Percentiles rank a stretch among this genome's conserved stretches.
These are phyloP conservation scores for Xylogone sp. DNA, from an alignment of 2,329 filamentous ascomycete genomes.

Conservation along the genomic window DNA sequence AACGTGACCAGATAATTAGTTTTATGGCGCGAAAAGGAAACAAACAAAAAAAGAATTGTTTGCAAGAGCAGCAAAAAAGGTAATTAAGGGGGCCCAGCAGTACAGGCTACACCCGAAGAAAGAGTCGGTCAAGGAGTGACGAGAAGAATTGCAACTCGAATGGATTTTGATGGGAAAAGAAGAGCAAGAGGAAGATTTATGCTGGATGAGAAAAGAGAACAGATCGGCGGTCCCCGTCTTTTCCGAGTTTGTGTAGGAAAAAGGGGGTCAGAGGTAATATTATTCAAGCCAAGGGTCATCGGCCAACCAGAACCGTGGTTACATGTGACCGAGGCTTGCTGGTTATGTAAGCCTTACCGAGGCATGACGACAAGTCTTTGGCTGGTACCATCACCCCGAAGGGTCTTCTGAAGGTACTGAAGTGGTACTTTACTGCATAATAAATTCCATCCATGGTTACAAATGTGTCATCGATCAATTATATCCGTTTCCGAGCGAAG, in stretches of 20 bases:
- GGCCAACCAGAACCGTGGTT: too few species aligned
- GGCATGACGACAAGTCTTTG: too few species aligned
- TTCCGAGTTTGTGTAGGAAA: neutral
- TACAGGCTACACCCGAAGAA: conserved; percentile 8
- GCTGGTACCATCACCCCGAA: too few species aligned
- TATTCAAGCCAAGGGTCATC: too few species aligned
- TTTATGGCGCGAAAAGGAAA: conserved; percentile 10
- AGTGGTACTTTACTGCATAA: too few species aligned
- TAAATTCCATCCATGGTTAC: too few species aligned
- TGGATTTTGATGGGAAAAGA: conserved; percentile 14
- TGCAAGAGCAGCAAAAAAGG: conserved; percentile 6
- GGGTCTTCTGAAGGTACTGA: too few species aligned
- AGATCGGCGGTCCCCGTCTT: neutral
- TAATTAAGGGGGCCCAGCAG: conserved; percentile 6
- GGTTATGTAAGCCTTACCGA: too few species aligned
- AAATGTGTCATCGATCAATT: too few species aligned
- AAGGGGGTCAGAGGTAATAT: neutral
- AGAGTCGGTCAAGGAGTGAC: conserved; percentile 37
- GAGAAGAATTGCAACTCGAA: conserved; percentile 15
- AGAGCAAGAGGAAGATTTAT: conserved; percentile 10
- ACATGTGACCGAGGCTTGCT: too few species aligned
- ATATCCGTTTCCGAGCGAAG: too few species aligned
- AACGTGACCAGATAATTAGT: conserved; percentile 6
- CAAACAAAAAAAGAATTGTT: conserved; percentile 30
- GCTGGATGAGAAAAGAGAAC: conserved; percentile 1